These are phyloP conservation scores for Pestalotiopsis sp. DNA, from an alignment of 2,329 filamentous ascomycete genomes.

Conservation along the genomic window DNA sequence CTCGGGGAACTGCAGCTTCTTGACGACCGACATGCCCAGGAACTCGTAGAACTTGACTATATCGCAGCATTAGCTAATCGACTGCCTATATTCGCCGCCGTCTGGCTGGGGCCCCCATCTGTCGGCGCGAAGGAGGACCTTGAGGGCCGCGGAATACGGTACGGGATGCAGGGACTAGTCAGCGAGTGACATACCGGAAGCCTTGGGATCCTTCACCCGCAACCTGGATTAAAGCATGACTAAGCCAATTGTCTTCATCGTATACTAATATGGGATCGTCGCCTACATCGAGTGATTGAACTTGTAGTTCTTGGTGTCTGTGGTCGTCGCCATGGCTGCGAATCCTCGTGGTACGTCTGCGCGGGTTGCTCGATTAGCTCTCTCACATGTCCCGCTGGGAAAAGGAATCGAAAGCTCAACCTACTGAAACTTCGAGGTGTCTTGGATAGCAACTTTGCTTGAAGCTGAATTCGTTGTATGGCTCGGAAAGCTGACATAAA, in stretches of 20 bases:
- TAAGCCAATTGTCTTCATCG: not conserved
- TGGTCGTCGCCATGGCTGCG: conserved; percentile 66
- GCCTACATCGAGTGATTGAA: conserved; percentile 84
- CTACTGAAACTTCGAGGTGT: conserved; percentile 21
- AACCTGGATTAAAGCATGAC: conserved; percentile 59
- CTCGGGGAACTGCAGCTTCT: conserved; percentile 81
- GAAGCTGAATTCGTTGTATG: conserved; percentile 29
- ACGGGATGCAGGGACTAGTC: not conserved
- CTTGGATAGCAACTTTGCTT: conserved; percentile 26
- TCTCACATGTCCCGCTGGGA: not conserved
- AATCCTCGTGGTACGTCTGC: conserved; percentile 28
- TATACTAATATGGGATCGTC: not conserved
- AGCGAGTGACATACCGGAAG: conserved; percentile 55
- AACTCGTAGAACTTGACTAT: conserved; percentile 91
- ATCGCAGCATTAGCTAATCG: not conserved
- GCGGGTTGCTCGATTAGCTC: not conserved
- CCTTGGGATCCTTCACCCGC: conserved; percentile 91
- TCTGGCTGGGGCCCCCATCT: not conserved
- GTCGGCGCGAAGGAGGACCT: conserved; percentile 8
- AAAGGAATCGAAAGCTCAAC: conserved; percentile 1
- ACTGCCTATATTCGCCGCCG: not conserved
- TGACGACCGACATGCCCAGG: conserved; percentile 83
- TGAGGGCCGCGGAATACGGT: not conserved
- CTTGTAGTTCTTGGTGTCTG: conserved; percentile 78
- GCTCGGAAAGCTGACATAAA: conserved; percentile 32